These are phyloP conservation scores for Cyclotella sp. DNA, from an alignment of 108 stramenopile genomes.

Conservation along the genomic window DNA sequence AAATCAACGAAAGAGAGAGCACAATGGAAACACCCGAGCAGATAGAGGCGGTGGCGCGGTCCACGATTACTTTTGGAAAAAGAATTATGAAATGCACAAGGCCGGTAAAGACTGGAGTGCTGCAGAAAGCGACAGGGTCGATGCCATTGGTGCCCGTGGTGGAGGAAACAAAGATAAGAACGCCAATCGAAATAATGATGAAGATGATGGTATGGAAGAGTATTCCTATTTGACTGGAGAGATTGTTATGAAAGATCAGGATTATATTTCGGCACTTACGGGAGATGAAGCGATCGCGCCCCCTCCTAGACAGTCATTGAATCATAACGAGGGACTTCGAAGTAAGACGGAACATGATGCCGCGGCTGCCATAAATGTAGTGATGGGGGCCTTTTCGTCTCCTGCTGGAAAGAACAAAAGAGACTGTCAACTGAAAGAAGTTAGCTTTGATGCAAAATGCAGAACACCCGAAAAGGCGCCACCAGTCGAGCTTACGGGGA, in stretches of 20 bases:
- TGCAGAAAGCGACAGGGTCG: constrained; percentile 9
- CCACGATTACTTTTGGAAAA: too few species aligned
- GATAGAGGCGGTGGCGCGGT: too few species aligned
- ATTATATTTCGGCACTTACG: constrained; percentile 35
- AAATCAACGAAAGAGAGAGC: not conserved
- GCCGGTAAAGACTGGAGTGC: constrained; percentile 41
- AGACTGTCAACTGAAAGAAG: not conserved
- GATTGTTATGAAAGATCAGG: constrained; percentile 40
- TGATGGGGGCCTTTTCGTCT: not conserved
- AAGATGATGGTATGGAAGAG: constrained; percentile 47
- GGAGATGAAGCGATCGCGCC: constrained; percentile 42
- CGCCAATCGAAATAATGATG: constrained; percentile 23
- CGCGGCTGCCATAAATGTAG: constrained; percentile 10
- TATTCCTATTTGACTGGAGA: constrained; percentile 45
- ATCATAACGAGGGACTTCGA: not conserved
- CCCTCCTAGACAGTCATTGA: constrained; percentile 26
- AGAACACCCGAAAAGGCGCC: not conserved
- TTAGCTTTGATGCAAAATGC: constrained; percentile 10
- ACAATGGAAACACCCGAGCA: not conserved
- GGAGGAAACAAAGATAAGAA: not conserved
- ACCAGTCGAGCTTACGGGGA: not conserved
- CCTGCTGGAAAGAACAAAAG: not conserved
- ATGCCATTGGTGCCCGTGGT: not conserved
- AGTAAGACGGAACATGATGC: not conserved
- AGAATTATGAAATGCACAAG: not conserved